Conservation (phyloP, 805 yeast species). For the Nakazawaea ishiwadae region DNA sequence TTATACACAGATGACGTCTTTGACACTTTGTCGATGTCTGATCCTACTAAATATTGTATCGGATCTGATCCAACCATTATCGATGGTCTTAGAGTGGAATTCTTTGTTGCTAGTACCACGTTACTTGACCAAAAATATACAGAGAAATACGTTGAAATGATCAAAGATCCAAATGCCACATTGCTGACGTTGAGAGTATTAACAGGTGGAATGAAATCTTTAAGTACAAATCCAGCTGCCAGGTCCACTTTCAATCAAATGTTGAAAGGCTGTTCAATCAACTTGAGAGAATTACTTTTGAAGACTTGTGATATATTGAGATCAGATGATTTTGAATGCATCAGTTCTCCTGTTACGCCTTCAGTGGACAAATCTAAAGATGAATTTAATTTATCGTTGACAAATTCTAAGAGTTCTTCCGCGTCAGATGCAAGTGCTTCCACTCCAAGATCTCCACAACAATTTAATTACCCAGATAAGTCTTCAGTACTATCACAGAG, state of each 20-base stretch:
- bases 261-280: not conserved
- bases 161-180: constrained; percentile 6
- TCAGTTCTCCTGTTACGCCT: constrained; percentile 16
- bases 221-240: constrained; percentile 11
- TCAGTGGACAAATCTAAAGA: constrained; percentile 9
- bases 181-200: constrained; percentile 12
- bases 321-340: not conserved
- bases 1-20: constrained; percentile 7
- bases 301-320: constrained; percentile 10
- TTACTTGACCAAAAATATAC: constrained; percentile 13
- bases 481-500: not conserved
- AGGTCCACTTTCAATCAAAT: constrained; percentile 2
- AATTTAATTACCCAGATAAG: not conserved
- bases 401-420: constrained; percentile 12
- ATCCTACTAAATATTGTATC: constrained; percentile 16
- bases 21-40: constrained; percentile 7
- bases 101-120: constrained; percentile 20
- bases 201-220: constrained; percentile 10
- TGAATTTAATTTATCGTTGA: constrained; percentile 2
- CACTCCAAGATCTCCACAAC: not conserved
- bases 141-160: constrained; percentile 1
- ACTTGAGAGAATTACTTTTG: constrained; percentile 1
- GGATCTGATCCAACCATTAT: constrained; percentile 16
- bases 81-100: constrained; percentile 20
- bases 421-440: constrained; percentile 1